Evolutionary conservation across 257 asterid species (phyloP).

Genomic region (Parsonsia alboflavescens): DNA sequence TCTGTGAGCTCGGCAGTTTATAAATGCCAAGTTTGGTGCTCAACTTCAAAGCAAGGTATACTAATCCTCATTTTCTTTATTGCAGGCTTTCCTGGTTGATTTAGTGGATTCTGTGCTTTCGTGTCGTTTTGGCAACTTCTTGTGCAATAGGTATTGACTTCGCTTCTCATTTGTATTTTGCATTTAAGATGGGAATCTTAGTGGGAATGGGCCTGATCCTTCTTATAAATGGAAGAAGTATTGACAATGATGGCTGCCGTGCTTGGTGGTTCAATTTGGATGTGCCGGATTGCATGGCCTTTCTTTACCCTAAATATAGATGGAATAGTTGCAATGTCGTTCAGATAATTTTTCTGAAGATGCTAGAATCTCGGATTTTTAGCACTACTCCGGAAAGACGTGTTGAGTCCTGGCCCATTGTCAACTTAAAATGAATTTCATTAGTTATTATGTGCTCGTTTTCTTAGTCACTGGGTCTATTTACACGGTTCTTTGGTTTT

Average conservation of each 20-base stretch:
- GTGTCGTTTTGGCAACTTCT: conserved; percentile 90
- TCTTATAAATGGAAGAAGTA: background rate
- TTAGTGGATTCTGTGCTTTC: conserved; percentile 77
- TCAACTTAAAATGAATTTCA: background rate
- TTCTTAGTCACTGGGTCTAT: background rate
- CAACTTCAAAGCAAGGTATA: conserved; percentile 6
- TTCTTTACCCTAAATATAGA: background rate
- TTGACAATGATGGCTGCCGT: background rate
- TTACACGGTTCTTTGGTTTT: background rate
- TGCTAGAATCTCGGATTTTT: background rate
- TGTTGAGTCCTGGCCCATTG: background rate
- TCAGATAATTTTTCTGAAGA: background rate
- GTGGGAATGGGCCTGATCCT: background rate
- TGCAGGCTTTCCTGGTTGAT: conserved; percentile 92
- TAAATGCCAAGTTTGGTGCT: background rate
- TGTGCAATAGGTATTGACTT: conserved; percentile 78
- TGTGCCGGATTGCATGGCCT: background rate
- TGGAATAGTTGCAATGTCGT: background rate
- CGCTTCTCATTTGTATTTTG: background rate
- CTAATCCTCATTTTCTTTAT: conserved; percentile 12
- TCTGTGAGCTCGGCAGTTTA: background rate
- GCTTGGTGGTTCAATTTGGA: background rate
- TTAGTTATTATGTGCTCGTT: background rate
- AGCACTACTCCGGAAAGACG: background rate
- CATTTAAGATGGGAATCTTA: background rate